Evolutionary conservation across 108 stramenopile species (phyloP).

Genomic region (Stephanodiscus triporus): DNA sequence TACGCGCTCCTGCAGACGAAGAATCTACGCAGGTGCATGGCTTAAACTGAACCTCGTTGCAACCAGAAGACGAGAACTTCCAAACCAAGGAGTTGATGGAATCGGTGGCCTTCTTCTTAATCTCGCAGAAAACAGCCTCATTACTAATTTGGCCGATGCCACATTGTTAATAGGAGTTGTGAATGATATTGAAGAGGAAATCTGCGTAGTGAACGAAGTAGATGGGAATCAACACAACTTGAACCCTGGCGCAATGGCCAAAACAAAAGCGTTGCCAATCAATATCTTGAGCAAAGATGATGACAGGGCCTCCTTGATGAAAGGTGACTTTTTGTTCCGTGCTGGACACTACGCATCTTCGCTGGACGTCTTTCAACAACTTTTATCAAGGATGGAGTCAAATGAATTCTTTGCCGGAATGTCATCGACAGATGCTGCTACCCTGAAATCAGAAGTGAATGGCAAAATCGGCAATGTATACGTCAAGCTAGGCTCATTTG

Average conservation of each 20-base stretch:
- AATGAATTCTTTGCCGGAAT: conserved; percentile 3
- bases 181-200: not conserved
- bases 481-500: conserved; percentile 8
- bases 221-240: not conserved
- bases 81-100: not conserved
- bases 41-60: too few species aligned
- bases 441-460: conserved; percentile 18
- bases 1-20: not conserved
- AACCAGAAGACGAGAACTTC: too few species aligned
- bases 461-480: conserved; percentile 29
- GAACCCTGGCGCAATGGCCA: not conserved
- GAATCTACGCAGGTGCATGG: too few species aligned
- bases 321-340: conserved; percentile 23
- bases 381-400: conserved; percentile 14
- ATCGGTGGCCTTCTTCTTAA: conserved; percentile 11
- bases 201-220: not conserved
- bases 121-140: not conserved
- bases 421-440: conserved; percentile 5
- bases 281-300: not conserved
- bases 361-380: conserved; percentile 5
- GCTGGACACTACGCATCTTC: conserved; percentile 19
- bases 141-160: conserved; percentile 5
- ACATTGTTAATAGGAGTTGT: not conserved
- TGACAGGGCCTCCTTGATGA: conserved; percentile 12
- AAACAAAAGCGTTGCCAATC: too few species aligned